Conservation (phyloP, 352 stramenopile genomes). For the Pythium periplocum region DNA sequence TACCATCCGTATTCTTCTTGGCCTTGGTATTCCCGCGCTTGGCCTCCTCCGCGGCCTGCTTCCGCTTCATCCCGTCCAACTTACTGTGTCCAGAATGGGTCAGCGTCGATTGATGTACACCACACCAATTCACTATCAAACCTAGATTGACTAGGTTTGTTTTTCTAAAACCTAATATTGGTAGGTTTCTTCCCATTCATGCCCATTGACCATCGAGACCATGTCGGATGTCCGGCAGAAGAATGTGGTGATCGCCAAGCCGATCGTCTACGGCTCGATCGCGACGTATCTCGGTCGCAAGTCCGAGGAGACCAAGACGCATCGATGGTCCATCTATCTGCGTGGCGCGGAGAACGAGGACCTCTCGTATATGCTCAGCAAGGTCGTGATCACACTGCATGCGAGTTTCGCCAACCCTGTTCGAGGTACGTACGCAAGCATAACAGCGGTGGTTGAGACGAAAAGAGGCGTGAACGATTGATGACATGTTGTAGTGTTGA, state of each 20-base stretch:
- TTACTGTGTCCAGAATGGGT: too few species aligned
- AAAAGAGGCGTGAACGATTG: too few species aligned
- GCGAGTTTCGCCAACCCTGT: constrained; percentile 94
- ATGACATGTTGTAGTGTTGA: constrained; percentile 16
- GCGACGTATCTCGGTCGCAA: constrained; percentile 91
- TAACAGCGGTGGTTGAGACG: too few species aligned
- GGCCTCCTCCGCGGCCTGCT: too few species aligned
- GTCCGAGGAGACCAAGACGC: constrained; percentile 92
- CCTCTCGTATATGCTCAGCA: constrained; percentile 92
- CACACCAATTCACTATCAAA: background rate
- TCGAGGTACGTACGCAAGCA: constrained; percentile 34
- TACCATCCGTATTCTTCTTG: too few species aligned
- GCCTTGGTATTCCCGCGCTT: too few species aligned
- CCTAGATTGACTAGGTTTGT: constrained; percentile 2
- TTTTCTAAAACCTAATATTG: background rate
- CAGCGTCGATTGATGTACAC: too few species aligned
- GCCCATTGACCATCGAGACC: background rate
- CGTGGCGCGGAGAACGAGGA: constrained; percentile 92
- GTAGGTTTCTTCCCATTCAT: too few species aligned
- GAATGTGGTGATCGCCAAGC: constrained; percentile 85
- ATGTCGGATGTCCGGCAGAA: constrained; percentile 77
- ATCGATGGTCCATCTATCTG: constrained; percentile 94
- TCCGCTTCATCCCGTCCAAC: too few species aligned
- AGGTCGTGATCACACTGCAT: constrained; percentile 97
- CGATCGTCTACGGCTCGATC: constrained; percentile 94